Base-by-base conservation (phyloP, 2,329 filamentous ascomycete species). In the Aspergillus sp. region DNA sequence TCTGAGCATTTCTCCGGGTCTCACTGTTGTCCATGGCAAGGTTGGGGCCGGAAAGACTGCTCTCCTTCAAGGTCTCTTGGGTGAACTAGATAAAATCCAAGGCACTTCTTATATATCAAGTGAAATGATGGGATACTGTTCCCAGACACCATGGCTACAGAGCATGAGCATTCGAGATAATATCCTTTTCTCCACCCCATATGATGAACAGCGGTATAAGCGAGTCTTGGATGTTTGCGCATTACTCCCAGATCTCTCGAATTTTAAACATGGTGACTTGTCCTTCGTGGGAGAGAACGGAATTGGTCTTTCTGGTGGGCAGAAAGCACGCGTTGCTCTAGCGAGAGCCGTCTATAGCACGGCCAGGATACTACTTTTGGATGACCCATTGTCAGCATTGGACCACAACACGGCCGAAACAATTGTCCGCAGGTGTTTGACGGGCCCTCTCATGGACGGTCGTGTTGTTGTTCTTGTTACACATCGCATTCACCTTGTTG, bases 91-190 rank as follows among this genome's bases (percentile, higher is more conserved):
- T 64, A 76, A 78, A 60, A 73, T 79, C 2, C 64, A 69, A 7
- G 84, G 84, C 19, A 75, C 80, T 7, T 77, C 83, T 12, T 73
- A 80, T 19, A 77, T 81, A 17, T 81, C 84, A 11, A 79, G 81
- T 40, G 80, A 84, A 60, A 81, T 83, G 62, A 76, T 88, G 7
- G 87, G 82, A 6, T 89, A 87, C 67, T 88, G 86, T 71, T 79
- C 83, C 2, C 87, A 89, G 62, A 85, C 82, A 5, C 85, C 87
- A 2, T 89, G 87, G 87, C 75, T 89, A 1, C 85, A 89, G 64
- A 88, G 84, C 60, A 88, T 88, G 85, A 88, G 81, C 57, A 87
- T 89, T 25, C 80, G 85, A 25, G 86, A 89, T 43, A 89, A 89
- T 60, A 88, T 89, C 27, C 73, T 88, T 0, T 88, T 89, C 70